phyloP scores from a whole-genome alignment of 1,139 yeast species.

The Blastobotrys arbuscula region DNA sequence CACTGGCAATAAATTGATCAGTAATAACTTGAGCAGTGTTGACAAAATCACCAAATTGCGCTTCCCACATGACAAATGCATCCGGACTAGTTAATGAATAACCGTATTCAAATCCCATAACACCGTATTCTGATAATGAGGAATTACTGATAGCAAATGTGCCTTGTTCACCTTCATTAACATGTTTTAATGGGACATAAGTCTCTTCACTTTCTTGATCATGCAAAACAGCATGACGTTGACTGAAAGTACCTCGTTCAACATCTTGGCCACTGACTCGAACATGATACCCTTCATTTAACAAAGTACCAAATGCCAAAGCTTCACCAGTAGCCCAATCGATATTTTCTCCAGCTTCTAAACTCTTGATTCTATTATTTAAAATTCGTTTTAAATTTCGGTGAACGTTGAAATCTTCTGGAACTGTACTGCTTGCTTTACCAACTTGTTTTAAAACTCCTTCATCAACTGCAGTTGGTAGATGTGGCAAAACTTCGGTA shows the following conservation, averaged over 20 bases:
- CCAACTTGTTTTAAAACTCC: conserved; percentile 73
- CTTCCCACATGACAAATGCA: conserved; percentile 98
- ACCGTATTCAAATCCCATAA: conserved; percentile 98
- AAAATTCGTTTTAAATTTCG: conserved; percentile 94
- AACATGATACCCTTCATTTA: conserved; percentile 90
- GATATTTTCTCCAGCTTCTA: conserved; percentile 86
- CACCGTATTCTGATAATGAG: conserved; percentile 98
- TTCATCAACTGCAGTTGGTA: conserved; percentile 88
- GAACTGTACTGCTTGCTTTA: conserved; percentile 70
- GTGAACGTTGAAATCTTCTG: conserved; percentile 83
- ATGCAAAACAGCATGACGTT: conserved; percentile 97
- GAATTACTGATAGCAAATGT: conserved; percentile 88
- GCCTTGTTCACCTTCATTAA: conserved; percentile 69
- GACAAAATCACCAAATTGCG: conserved; percentile 99
- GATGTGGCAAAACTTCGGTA: conserved; percentile 89
- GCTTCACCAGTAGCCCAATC: conserved; percentile 99
- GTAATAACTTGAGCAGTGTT: conserved; percentile 97
- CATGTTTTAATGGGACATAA: conserved; percentile 77
- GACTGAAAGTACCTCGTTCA: conserved; percentile 99
- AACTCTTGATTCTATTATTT: conserved; percentile 77
- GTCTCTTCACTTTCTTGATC: conserved; percentile 85
- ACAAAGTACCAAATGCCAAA: conserved; percentile 89
- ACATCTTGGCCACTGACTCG: conserved; percentile 99
- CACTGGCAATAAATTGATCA: conserved; percentile 96
- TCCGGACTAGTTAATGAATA: conserved; percentile 97